Evolutionary conservation across 2,329 filamentous ascomycete species (phyloP), one percentile per base, ranked within the genome.

Genomic region (Botrytis tulipae): DNA sequence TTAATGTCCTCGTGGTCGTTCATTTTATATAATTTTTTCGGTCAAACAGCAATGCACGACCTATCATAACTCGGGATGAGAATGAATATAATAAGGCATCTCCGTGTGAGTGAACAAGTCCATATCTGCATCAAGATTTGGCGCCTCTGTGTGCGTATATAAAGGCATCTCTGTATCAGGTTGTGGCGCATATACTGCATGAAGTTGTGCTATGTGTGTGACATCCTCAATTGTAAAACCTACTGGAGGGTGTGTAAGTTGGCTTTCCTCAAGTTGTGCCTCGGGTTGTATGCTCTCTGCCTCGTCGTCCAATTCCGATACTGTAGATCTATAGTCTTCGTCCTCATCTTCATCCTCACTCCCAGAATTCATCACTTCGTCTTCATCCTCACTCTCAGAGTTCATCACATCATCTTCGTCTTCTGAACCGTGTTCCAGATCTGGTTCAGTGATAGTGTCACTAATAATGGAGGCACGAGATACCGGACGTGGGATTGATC

Each of bases 381-480:
- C 71, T 40, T 68, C 71, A 20, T 72, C 63, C 22, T 72, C 70
- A 20, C 32, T 72, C 37, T 32, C 71, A 32, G 40, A 59, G 14
- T 69, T 48, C 51, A 69, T 69, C 35, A 57, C 66, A 42, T 72
- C 71, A 46, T 51, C 63, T 69, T 69, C 71, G 29, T 72, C 71
- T 48, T 69, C 71, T 16, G 71, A 72, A 42, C 48, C 32, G 10
- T 54, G 59, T n/a, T 72, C 71, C 32, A 63, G 37, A 25, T 72
- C 71, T 32, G 62, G 59, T 25, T 57, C 48, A 10, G 71, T 37
- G 18, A 68, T 67, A 16, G 48, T 22, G 8, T 72, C 70, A 16
- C 59, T 54, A 14, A 72, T 42, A 25, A 72, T 42, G 1, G 70
- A 72, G 16, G 51, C 22, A 29, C 62, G 44, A 12, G 71, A 60